Percentiles rank a stretch among this genome's conserved stretches.
Conservation (phyloP, 108 stramenopile genomes). For the Schizochytrium sp. region DNA sequence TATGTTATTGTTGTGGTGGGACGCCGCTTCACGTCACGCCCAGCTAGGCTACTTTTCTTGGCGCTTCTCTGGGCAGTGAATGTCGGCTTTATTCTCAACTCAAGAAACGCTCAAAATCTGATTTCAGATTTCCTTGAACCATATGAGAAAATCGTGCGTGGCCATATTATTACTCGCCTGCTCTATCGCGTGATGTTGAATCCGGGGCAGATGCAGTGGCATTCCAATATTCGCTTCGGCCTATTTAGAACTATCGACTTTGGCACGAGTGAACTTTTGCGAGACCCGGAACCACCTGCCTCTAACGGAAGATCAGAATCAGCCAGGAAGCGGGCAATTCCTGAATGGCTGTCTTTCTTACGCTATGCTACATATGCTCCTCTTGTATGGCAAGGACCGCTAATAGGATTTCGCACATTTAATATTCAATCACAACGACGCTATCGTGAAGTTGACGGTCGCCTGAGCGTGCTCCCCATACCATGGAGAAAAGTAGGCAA, state of each 20-base stretch:
- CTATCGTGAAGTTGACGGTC: background rate
- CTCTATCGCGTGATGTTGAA: background rate
- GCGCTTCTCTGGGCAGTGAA: constrained; percentile 2
- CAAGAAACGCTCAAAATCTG: background rate
- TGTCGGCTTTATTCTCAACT: background rate
- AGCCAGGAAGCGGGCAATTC: background rate
- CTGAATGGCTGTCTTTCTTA: background rate
- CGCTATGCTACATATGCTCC: constrained; percentile 6
- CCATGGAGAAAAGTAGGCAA: background rate
- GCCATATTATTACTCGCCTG: background rate
- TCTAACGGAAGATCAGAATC: background rate
- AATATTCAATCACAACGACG: background rate
- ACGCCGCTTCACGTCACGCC: background rate
- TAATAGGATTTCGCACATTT: constrained; percentile 10
- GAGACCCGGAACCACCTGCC: background rate
- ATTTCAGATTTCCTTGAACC: background rate
- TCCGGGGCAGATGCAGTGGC: background rate
- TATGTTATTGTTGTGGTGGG: background rate
- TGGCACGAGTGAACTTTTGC: constrained; percentile 19
- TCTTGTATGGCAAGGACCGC: constrained; percentile 3
- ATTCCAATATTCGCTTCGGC: constrained; percentile 15
- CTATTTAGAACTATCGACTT: constrained; percentile 22
- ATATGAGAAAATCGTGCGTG: background rate
- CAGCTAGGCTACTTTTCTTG: background rate
- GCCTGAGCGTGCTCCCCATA: background rate